Evolutionary conservation across 768 basidiomycete genomes (phyloP), one percentile per base, ranked within the genome.

Genomic region (Macrolepiota fuliginosa): DNA sequence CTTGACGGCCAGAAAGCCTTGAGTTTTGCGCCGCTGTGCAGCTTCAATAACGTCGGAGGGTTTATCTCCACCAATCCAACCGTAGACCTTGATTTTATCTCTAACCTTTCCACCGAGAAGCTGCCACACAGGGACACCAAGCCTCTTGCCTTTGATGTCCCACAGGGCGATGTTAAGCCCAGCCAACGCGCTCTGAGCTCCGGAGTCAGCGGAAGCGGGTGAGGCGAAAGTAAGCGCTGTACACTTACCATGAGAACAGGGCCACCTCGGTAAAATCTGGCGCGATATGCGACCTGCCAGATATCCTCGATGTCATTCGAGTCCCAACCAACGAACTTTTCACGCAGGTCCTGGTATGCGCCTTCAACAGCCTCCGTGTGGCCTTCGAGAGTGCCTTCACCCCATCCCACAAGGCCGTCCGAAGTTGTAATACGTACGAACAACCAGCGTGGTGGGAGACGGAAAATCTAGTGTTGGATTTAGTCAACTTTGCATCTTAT

Each of bases 61-160:
- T n/a, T 72, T 69, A 64, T 81, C 77, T 15, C 86, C 85, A 22
- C 86, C 85, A 39, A 87, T 75, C 78, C 79, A 90, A 2, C 85
- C 81, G 65, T 86, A 87, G 4, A 86, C 85, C 60, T 78, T 79
- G 54, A 85, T 73, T 32, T 77, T 74, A 66, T 87, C 82, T 53
- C 88, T 80, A 35, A 89, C 85, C 69, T 84, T 85, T 4, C 89
- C 89, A 7, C 88, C 90, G 5, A 89, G 79, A 0, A 91, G 76
- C 70, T 88, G 81, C 80, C 83, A 88, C 1, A 89, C 73, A 0
- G 81, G 82, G 10, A 81, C 88, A 36, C 87, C 87, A 1, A 90
- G 79, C 36, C 83, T 85, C 73, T 89, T 89, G n/a, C 90, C 90
- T 65, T 90, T 90, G 73, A 91, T 87, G 67, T 90, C 89, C 89